Evolutionary conservation across 2,329 filamentous ascomycete genomes (phyloP).

Genomic region (Epichloe coenophiala): DNA sequence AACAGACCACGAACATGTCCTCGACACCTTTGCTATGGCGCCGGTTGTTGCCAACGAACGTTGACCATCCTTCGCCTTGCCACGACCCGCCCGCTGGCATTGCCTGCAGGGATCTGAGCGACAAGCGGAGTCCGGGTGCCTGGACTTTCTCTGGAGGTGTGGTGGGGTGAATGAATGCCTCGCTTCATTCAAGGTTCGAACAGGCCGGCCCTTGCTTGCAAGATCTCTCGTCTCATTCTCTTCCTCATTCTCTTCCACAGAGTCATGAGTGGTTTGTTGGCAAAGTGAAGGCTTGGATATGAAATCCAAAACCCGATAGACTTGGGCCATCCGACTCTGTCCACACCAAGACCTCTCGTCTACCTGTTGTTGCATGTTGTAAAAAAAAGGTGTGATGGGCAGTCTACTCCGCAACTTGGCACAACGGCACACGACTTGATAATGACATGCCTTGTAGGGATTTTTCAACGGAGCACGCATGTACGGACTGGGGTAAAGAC

Average conservation of each 20-base stretch:
- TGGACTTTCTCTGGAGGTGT: neutral
- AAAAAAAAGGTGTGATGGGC: neutral
- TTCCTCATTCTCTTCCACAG: neutral
- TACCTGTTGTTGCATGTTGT: too few relatives aligned
- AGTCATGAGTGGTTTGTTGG: neutral
- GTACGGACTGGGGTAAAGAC: too few relatives aligned
- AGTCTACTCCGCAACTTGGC: neutral
- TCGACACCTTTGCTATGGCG: neutral
- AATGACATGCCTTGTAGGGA: neutral
- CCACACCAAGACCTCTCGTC: too few relatives aligned
- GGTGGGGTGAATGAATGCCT: conserved; percentile 5
- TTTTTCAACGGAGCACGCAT: neutral
- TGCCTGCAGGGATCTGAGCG: conserved; percentile 12
- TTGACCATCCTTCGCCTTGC: neutral
- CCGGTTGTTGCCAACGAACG: neutral
- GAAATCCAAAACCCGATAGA: neutral
- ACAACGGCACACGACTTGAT: neutral
- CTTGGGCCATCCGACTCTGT: neutral
- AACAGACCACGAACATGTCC: neutral
- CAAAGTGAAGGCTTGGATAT: too few relatives aligned
- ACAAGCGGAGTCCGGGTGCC: conserved; percentile 5
- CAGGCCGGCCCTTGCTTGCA: neutral
- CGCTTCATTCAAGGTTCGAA: neutral
- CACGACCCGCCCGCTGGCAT: conserved; percentile 9
- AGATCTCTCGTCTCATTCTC: neutral